Conservation (phyloP, 163 green algal species). For the Scenedesmus sp. region DNA sequence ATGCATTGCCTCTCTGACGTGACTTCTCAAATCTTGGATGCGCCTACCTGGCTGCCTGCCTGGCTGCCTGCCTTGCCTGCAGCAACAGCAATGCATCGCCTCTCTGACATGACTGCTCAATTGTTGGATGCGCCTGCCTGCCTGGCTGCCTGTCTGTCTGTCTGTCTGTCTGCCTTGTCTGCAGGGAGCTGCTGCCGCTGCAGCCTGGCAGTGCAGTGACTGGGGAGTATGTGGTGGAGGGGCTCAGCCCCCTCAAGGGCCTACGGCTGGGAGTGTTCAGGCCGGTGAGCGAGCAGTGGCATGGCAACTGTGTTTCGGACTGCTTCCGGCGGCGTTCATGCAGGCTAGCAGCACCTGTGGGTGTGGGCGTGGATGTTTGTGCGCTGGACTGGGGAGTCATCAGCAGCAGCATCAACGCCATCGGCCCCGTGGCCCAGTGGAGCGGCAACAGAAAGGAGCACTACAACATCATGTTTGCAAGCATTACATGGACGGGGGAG, state of each 20-base stretch:
- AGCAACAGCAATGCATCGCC: too few relatives aligned
- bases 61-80: neutral
- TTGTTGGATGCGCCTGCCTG: neutral
- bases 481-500: too few relatives aligned
- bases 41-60: neutral
- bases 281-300: neutral
- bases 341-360: too few relatives aligned
- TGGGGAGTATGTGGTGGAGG: neutral
- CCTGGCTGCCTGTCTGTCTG: neutral
- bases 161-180: neutral
- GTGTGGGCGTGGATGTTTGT: too few relatives aligned
- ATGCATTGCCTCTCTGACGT: too few relatives aligned
- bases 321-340: neutral
- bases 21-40: neutral
- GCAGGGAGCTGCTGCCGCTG: neutral
- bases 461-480: too few relatives aligned
- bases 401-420: too few relatives aligned
- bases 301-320: neutral
- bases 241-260: slow-evolving; percentile 16
- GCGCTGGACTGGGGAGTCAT: too few relatives aligned
- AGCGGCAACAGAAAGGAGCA: too few relatives aligned
- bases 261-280: slow-evolving; percentile 20
- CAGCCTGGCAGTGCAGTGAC: neutral
- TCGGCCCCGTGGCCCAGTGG: too few relatives aligned
- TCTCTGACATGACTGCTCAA: too few relatives aligned